These are phyloP conservation scores for Neonectria punicea DNA, from an alignment of 2,329 filamentous ascomycete species.

Conservation along the genomic window DNA sequence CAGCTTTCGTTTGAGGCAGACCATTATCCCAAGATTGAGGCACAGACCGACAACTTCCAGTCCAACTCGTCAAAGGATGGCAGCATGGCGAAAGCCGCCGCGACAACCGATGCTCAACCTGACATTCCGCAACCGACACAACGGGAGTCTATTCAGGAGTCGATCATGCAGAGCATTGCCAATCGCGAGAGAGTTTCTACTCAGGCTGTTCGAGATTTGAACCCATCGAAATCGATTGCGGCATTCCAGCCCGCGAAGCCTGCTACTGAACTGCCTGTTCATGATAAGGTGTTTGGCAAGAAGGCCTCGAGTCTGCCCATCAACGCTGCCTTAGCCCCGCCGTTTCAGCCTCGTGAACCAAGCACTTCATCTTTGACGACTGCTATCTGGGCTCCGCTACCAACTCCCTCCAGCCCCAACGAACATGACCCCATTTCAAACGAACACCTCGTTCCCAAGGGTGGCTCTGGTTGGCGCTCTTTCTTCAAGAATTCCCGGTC, in stretches of 20 bases:
- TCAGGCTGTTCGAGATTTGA: conserved; percentile 39
- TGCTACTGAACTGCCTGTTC: conserved; percentile 29
- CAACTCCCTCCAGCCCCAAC: conserved; percentile 6
- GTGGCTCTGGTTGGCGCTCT: conserved; percentile 33
- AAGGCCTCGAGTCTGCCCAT: conserved; percentile 53
- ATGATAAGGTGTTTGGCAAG: conserved; percentile 45
- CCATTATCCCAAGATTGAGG: conserved; percentile 52
- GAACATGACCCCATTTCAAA: conserved; percentile 9
- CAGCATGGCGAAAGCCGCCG: neutral
- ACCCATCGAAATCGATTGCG: conserved; percentile 44
- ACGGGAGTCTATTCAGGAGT: neutral
- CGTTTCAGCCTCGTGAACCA: conserved; percentile 57
- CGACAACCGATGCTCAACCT: conserved; percentile 16
- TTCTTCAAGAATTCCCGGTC: conserved; percentile 36
- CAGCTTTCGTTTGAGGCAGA: conserved; percentile 59
- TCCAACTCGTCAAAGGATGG: conserved; percentile 18
- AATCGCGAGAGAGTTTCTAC: conserved; percentile 25
- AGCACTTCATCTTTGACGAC: conserved; percentile 28
- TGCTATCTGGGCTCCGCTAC: conserved; percentile 22
- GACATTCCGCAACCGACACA: conserved; percentile 4
- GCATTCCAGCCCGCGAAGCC: conserved; percentile 32
- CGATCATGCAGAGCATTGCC: conserved; percentile 19
- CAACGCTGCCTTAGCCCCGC: conserved; percentile 59
- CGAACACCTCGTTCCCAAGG: conserved; percentile 21
- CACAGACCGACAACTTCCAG: conserved; percentile 34